phyloP scores from a whole-genome alignment of 2,329 filamentous ascomycete genomes.

The Colletotrichum sp. region DNA sequence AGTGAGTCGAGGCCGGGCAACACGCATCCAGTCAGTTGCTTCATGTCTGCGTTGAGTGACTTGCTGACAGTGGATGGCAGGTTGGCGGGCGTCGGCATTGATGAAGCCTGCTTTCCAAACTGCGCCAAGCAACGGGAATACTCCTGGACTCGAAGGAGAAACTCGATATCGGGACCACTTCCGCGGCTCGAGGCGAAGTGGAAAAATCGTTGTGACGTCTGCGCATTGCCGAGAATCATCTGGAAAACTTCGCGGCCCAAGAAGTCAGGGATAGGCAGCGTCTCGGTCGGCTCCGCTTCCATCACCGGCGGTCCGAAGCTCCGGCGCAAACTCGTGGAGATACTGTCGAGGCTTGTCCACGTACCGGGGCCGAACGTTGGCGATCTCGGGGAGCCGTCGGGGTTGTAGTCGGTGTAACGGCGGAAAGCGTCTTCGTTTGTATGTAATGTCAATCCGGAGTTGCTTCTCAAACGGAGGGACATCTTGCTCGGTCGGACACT shows the following conservation, averaged over 20 bases:
- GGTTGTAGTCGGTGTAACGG: constrained; percentile 52
- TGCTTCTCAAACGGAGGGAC: constrained; percentile 43
- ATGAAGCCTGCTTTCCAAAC: constrained; percentile 40
- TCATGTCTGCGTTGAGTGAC: constrained; percentile 50
- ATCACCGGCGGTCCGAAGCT: constrained; percentile 7
- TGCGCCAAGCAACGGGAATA: constrained; percentile 50
- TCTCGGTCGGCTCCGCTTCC: constrained; percentile 1
- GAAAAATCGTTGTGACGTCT: constrained; percentile 50
- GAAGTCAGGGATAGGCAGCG: constrained; percentile 47
- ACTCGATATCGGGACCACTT: constrained; percentile 56
- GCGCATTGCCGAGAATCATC: constrained; percentile 53
- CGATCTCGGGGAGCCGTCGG: constrained; percentile 39
- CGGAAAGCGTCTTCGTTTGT: constrained; percentile 48
- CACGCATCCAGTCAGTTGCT: constrained; percentile 45
- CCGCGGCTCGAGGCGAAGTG: constrained; percentile 53
- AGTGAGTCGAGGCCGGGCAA: constrained; percentile 51
- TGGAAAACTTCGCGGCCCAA: constrained; percentile 55
- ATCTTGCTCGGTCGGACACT: constrained; percentile 25
- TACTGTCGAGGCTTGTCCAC: constrained; percentile 25
- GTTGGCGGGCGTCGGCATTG: constrained; percentile 47
- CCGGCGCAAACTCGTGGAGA: constrained; percentile 17
- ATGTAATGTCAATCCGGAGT: constrained; percentile 50
- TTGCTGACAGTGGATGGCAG: constrained; percentile 45
- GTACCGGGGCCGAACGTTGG: constrained; percentile 20
- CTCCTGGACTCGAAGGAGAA: constrained; percentile 54